Conservation (phyloP, 75 land plant species). For the Pseudotsuga menziesii region DNA sequence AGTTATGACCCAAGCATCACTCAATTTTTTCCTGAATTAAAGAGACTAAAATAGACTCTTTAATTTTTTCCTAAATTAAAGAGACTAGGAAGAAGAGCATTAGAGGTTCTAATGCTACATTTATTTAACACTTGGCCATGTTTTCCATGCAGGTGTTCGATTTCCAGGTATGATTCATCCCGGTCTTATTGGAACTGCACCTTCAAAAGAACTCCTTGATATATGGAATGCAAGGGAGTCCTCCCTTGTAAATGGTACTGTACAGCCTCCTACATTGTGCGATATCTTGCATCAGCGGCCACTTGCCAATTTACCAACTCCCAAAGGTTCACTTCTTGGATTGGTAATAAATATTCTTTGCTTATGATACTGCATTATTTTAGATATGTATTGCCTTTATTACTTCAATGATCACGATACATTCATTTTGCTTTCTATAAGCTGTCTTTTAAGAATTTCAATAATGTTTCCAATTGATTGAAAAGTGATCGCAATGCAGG, state of each 20-base stretch:
- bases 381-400: not conserved
- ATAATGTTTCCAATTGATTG: not conserved
- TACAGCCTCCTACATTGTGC: not conserved
- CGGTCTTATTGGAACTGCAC: slow-evolving; percentile 27
- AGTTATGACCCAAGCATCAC: too few relatives aligned
- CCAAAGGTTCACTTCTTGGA: slow-evolving; percentile 23
- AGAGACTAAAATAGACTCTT: too few relatives aligned
- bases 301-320: slow-evolving; percentile 16
- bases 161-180: slow-evolving; percentile 27
- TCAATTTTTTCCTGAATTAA: too few relatives aligned
- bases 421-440: not conserved
- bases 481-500: not conserved
- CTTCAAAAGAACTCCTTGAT: slow-evolving; percentile 22
- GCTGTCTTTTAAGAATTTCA: not conserved
- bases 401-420: not conserved
- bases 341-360: slow-evolving; percentile 5
- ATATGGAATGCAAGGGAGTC: slow-evolving; percentile 25
- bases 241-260: slow-evolving; percentile 1
- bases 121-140: not conserved
- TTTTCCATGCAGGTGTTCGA: slow-evolving; percentile 14
- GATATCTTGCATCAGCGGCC: slow-evolving; percentile 19
- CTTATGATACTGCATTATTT: not conserved
- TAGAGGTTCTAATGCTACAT: too few relatives aligned
- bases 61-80: too few relatives aligned
- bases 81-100: too few relatives aligned